A percentile compares a stretch with the other conserved stretches of the same genome.
Evolutionary conservation across 2,329 filamentous ascomycete species (phyloP).

Genomic region (Xylaria sp.): DNA sequence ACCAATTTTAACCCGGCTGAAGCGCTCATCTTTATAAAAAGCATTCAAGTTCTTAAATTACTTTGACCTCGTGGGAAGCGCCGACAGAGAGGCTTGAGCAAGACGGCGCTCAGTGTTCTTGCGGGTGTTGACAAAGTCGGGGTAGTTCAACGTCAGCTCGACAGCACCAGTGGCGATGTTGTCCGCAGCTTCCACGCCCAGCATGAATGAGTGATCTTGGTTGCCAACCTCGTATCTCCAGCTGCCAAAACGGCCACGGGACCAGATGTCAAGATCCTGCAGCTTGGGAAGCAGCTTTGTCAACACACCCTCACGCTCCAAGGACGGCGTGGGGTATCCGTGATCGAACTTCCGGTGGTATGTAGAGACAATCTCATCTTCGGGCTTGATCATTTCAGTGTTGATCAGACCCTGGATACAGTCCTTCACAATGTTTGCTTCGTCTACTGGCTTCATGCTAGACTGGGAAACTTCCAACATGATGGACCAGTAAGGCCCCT

Average conservation of each 20-base stretch:
- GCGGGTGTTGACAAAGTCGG: conserved; percentile 90
- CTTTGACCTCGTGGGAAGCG: conserved; percentile 52
- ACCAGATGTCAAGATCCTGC: conserved; percentile 90
- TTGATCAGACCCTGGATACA: conserved; percentile 97
- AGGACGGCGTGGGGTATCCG: conserved; percentile 93
- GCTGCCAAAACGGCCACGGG: conserved; percentile 95
- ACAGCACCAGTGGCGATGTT: conserved; percentile 89
- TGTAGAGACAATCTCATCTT: conserved; percentile 95
- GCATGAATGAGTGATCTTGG: conserved; percentile 98
- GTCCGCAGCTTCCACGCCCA: conserved; percentile 93
- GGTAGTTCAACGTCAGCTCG: conserved; percentile 95
- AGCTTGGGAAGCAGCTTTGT: conserved; percentile 93
- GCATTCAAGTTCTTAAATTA: conserved; percentile 23
- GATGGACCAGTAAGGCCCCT: conserved; percentile 99
- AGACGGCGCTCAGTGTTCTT: conserved; percentile 75
- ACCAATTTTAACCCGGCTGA: conserved; percentile 21
- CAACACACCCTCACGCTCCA: conserved; percentile 95
- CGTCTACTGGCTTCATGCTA: conserved; percentile 91
- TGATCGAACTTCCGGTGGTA: conserved; percentile 99
- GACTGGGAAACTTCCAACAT: conserved; percentile 99
- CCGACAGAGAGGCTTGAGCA: conserved; percentile 56
- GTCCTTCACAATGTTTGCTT: conserved; percentile 85
- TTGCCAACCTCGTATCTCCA: conserved; percentile 97
- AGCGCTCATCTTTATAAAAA: conserved; percentile 30
- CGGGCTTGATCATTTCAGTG: conserved; percentile 92